Percentiles rank a stretch among this genome's conserved stretches.
Conservation (phyloP, 2,329 filamentous ascomycete genomes). For the Monilinia vaccinii-corymbosi region DNA sequence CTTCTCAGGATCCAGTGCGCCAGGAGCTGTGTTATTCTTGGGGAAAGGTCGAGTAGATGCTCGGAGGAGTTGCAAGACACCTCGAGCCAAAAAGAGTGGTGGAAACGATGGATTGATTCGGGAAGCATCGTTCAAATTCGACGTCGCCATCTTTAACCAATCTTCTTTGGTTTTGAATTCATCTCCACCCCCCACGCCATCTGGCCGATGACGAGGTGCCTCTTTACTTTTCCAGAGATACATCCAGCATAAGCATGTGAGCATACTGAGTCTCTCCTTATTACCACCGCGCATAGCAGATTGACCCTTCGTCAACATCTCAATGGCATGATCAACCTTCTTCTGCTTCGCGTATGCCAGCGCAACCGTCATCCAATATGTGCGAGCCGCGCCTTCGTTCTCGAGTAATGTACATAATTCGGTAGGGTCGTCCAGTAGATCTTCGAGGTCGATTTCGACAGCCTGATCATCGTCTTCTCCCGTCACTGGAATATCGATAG, state of each 20-base stretch:
- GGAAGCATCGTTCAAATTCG: constrained; percentile 88
- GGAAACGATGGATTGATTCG: constrained; percentile 88
- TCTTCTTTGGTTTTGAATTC: constrained; percentile 87
- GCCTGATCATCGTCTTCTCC: constrained; percentile 56
- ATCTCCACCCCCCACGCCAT: constrained; percentile 48
- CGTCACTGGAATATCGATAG: constrained; percentile 58
- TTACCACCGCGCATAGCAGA: constrained; percentile 48
- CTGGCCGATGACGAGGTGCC: constrained; percentile 55
- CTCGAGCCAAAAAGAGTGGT: constrained; percentile 82
- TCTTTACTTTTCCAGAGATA: constrained; percentile 62
- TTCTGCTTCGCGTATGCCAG: constrained; percentile 93
- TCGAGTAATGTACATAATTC: constrained; percentile 93
- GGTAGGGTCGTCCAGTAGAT: constrained; percentile 84
- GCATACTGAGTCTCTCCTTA: constrained; percentile 58
- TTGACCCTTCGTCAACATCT: constrained; percentile 59
- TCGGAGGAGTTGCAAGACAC: constrained; percentile 78
- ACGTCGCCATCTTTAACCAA: constrained; percentile 84
- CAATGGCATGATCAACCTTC: constrained; percentile 77
- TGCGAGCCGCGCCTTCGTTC: constrained; percentile 83
- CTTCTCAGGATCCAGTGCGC: constrained; percentile 59
- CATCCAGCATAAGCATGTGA: constrained; percentile 62
- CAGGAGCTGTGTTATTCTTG: constrained; percentile 38
- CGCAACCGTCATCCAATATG: constrained; percentile 97
- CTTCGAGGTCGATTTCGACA: constrained; percentile 89
- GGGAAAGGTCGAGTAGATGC: constrained; percentile 75